A percentile compares a stretch with the other conserved stretches of the same genome.
phyloP scores from a whole-genome alignment of 176 grass and related monocot species.

The Aegilops bicornis region DNA sequence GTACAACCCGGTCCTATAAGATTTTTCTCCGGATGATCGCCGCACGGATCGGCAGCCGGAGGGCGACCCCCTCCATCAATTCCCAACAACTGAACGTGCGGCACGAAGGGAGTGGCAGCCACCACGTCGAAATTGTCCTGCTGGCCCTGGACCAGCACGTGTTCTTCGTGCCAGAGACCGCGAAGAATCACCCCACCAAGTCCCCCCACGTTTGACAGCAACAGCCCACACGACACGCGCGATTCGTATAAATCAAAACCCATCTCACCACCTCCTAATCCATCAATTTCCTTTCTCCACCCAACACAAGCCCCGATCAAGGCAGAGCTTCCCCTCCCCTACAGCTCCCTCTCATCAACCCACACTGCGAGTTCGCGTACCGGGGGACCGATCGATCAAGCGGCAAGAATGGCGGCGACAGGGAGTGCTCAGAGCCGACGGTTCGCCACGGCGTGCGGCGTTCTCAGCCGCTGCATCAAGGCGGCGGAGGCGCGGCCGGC shows the following conservation, averaged over 20 bases:
- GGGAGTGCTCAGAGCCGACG: neutral
- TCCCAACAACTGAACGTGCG: neutral
- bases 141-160: neutral
- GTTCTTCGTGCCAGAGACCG: neutral
- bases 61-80: too few relatives aligned
- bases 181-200: neutral
- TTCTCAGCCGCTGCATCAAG: slow-evolving; percentile 58
- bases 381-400: too few relatives aligned
- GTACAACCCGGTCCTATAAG: too few relatives aligned
- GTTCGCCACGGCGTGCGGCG: slow-evolving; percentile 47
- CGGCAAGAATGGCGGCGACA: neutral
- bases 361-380: neutral
- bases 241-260: neutral
- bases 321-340: neutral
- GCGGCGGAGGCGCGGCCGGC: neutral
- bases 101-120: neutral
- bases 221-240: neutral
- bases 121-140: neutral
- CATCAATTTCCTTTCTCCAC: neutral
- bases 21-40: too few relatives aligned
- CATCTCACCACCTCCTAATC: neutral
- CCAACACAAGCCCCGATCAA: neutral
- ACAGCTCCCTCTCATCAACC: too few relatives aligned
- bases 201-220: too few relatives aligned
- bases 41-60: too few relatives aligned